Evolutionary conservation across 1,284 basidiomycete genomes (phyloP), one percentile per base, ranked within the genome.

Genomic region (Violaceomyces palustris): DNA sequence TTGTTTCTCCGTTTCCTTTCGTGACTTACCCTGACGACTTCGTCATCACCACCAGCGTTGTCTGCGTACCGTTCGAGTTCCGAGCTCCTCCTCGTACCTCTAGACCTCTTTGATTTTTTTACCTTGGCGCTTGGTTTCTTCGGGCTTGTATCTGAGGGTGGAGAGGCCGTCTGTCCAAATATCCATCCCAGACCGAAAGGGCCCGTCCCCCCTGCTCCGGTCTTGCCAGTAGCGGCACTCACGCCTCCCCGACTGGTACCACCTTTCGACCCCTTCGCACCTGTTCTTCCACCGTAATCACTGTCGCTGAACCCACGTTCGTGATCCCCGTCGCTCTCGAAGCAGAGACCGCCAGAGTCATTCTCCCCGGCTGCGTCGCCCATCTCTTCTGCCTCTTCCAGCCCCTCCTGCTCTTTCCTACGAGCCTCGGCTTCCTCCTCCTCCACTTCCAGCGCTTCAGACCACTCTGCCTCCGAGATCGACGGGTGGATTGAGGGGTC

Each of bases 271-370:
- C n/a, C n/a, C n/a, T n/a, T n/a, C n/a, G n/a, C n/a, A n/a, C n/a
- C n/a, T n/a, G n/a, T n/a, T n/a, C n/a, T n/a, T n/a, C n/a, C n/a
- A n/a, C n/a, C n/a, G n/a, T n/a, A 9, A 34, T 19, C 23, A n/a
- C n/a, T n/a, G n/a, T n/a, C n/a, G n/a, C n/a, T n/a, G n/a, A n/a
- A n/a, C n/a, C n/a, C n/a, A n/a, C n/a, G n/a, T n/a, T n/a, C n/a
- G n/a, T n/a, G n/a, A n/a, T 52, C 57, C 35, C 45, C 50, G n/a
- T 55, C 57, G 34, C 57, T 60, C 12, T 55, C 52, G 27, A 60
- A 60, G 11, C 42, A 31, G n/a, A 60, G 52, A 22, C 47, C 43
- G 14, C 57, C 57, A 18, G 45, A 48, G 10, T 51, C 44, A 22
- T 52, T 55, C 32, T 55, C 52, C 21, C 57, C 57, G 3, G 43